Evolutionary conservation across 2,329 filamentous ascomycete genomes (phyloP).

Genomic region (Verticillium longisporum): DNA sequence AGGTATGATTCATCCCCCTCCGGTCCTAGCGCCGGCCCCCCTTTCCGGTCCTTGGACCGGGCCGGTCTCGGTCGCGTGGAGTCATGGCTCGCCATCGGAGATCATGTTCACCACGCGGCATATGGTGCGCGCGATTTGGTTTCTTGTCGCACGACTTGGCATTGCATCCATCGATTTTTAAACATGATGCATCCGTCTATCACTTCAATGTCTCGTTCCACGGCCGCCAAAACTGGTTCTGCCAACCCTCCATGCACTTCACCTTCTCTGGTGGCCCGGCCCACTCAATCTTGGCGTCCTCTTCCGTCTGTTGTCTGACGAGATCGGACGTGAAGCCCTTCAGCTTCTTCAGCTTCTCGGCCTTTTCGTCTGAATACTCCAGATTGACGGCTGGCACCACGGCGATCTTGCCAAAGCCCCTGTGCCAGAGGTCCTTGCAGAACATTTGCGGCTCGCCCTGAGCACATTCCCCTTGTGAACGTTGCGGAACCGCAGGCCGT

Average conservation of each 20-base stretch:
- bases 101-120: too few species aligned
- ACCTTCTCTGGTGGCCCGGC: constrained; percentile 36
- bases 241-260: constrained; percentile 38
- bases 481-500: constrained; percentile 34
- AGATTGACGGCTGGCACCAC: constrained; percentile 50
- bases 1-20: background rate
- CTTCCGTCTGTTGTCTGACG: constrained; percentile 11
- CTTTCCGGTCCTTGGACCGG: background rate
- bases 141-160: too few species aligned
- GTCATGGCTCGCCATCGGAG: too few species aligned
- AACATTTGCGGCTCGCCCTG: constrained; percentile 50
- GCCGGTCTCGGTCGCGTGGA: background rate
- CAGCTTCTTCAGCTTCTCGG: constrained; percentile 35
- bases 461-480: constrained; percentile 34
- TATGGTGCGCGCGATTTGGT: too few species aligned
- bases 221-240: constrained; percentile 30
- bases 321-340: constrained; percentile 37
- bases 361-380: constrained; percentile 42
- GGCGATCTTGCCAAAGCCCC: constrained; percentile 43
- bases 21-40: background rate
- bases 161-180: background rate
- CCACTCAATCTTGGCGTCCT: constrained; percentile 34
- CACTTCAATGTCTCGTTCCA: constrained; percentile 26
- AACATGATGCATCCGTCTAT: background rate
- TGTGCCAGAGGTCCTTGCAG: constrained; percentile 49